Evolutionary conservation across 768 basidiomycete species (phyloP).

Genomic region (Lentinula lateritia): DNA sequence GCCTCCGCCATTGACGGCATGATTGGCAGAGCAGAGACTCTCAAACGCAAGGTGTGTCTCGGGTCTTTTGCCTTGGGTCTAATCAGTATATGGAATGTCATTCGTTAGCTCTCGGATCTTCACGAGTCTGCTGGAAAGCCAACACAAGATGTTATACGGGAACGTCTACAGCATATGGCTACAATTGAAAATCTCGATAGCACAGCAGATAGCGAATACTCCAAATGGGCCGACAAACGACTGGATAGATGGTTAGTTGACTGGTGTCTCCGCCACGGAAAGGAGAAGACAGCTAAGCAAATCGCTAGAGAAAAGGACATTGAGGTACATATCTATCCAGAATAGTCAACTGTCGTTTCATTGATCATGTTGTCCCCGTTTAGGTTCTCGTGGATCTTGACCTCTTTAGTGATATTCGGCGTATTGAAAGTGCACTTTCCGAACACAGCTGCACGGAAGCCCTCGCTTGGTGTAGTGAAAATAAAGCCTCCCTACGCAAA

Average conservation of each 20-base stretch:
- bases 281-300: constrained; percentile 67
- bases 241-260: constrained; percentile 91
- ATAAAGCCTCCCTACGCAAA: constrained; percentile 88
- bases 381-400: constrained; percentile 89
- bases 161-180: constrained; percentile 69
- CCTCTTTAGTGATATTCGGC: constrained; percentile 81
- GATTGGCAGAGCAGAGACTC: constrained; percentile 67
- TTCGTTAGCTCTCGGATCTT: constrained; percentile 38
- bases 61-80: not conserved
- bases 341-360: constrained; percentile 5
- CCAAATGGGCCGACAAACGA: constrained; percentile 73
- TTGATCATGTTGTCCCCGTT: constrained; percentile 11
- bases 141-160: constrained; percentile 68
- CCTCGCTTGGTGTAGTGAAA: constrained; percentile 93
- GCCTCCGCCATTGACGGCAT: constrained; percentile 64
- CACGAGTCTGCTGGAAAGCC: constrained; percentile 46
- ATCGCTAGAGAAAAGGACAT: constrained; percentile 76
- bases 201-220: constrained; percentile 51
- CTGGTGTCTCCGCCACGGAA: constrained; percentile 80
- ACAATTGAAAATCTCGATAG: constrained; percentile 51
- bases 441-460: constrained; percentile 83
- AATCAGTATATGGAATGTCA: not conserved
- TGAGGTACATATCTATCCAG: constrained; percentile 47
- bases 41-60: constrained; percentile 79
- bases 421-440: constrained; percentile 78